These are phyloP conservation scores for Claviceps sp. DNA, from an alignment of 2,329 filamentous ascomycete genomes.

Conservation along the genomic window DNA sequence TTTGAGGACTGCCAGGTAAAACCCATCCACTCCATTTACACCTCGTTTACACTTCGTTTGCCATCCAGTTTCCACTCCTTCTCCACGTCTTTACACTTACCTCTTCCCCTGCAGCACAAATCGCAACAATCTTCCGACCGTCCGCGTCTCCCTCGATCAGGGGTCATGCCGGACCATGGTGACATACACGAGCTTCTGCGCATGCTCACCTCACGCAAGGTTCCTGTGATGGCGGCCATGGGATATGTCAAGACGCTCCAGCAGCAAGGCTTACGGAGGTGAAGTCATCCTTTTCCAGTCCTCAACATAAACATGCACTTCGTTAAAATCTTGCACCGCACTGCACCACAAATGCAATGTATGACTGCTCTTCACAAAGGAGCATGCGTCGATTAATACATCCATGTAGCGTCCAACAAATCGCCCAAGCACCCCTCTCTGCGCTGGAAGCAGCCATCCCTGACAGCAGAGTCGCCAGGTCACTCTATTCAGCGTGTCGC, in stretches of 20 bases:
- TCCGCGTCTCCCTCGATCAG: neutral
- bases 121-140: too few species aligned
- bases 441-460: slow-evolving; percentile 32
- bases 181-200: slow-evolving; percentile 49
- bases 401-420: slow-evolving; percentile 35
- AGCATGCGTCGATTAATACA: neutral
- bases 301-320: neutral
- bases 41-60: too few species aligned
- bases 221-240: slow-evolving; percentile 47
- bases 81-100: too few species aligned
- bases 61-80: too few species aligned
- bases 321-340: too few species aligned
- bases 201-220: slow-evolving; percentile 43
- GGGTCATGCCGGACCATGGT: slow-evolving; percentile 39
- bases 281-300: slow-evolving; percentile 6
- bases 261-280: slow-evolving; percentile 41
- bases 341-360: too few species aligned
- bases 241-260: slow-evolving; percentile 44
- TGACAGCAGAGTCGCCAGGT: slow-evolving; percentile 36
- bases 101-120: too few species aligned
- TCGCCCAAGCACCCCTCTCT: slow-evolving; percentile 33
- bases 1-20: too few species aligned
- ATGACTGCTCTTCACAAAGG: too few species aligned
- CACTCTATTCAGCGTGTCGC: slow-evolving; percentile 41
- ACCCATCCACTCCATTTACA: too few species aligned